phyloP scores from a whole-genome alignment of 805 yeast genomes.

The Myxozyma nipponensis region DNA sequence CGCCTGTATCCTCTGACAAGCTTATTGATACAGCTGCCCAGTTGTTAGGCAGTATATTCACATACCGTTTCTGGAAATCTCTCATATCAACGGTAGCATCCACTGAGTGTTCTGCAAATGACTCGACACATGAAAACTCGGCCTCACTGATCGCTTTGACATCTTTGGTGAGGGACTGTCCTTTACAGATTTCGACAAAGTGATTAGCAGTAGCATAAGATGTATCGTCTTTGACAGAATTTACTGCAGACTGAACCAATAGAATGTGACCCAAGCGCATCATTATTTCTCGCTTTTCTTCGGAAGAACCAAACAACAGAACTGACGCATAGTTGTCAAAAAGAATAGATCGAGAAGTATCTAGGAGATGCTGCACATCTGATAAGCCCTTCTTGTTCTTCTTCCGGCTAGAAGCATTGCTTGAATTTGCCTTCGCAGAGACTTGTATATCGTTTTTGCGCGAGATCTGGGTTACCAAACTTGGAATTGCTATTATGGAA shows the following conservation, averaged over 20 bases:
- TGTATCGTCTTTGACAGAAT: conserved; percentile 1
- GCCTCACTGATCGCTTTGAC: conserved; percentile 5
- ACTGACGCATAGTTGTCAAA: conserved; percentile 11
- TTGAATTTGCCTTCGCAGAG: background rate
- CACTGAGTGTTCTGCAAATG: conserved; percentile 2
- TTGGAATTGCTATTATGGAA: conserved; percentile 48
- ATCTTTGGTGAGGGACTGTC: conserved; percentile 11
- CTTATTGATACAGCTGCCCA: conserved; percentile 66
- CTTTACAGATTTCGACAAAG: conserved; percentile 15
- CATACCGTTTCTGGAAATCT: conserved; percentile 21
- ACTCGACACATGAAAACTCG: background rate
- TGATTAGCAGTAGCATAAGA: conserved; percentile 10
- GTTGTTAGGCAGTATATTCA: conserved; percentile 40
- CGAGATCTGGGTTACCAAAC: background rate
- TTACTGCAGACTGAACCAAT: conserved; percentile 19
- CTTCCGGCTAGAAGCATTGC: too few relatives aligned
- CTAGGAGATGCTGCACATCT: conserved; percentile 6
- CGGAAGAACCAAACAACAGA: conserved; percentile 6
- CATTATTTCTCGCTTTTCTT: conserved; percentile 6
- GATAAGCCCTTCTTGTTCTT: background rate
- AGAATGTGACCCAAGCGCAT: conserved; percentile 9
- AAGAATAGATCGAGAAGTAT: conserved; percentile 7
- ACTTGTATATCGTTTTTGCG: background rate
- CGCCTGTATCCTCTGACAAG: conserved; percentile 54
- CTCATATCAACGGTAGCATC: conserved; percentile 18